Percentiles rank a stretch among this genome's conserved stretches.
Conservation (phyloP, 768 basidiomycete species). For the Aureoboletus auriporus region DNA sequence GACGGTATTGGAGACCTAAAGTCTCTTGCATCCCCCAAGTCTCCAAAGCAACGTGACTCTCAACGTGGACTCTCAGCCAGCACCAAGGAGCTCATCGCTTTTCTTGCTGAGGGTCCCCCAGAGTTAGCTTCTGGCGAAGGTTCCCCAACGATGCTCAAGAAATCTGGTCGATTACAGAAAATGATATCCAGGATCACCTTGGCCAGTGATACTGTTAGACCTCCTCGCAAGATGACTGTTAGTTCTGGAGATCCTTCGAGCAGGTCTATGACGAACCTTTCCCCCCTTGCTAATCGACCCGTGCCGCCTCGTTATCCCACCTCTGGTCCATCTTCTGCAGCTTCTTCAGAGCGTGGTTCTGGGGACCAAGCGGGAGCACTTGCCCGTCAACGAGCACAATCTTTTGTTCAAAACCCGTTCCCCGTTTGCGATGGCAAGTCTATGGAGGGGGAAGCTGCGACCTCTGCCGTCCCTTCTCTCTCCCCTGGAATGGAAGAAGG, state of each 20-base stretch:
- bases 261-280: constrained; percentile 38
- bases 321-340: constrained; percentile 43
- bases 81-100: constrained; percentile 51
- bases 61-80: constrained; percentile 39
- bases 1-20: constrained; percentile 42
- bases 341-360: constrained; percentile 32
- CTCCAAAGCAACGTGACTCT: constrained; percentile 35
- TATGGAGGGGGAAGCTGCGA: constrained; percentile 6
- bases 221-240: constrained; percentile 32
- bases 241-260: constrained; percentile 20
- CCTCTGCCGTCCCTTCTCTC: constrained; percentile 5
- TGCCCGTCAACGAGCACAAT: constrained; percentile 27
- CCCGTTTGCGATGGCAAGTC: constrained; percentile 18
- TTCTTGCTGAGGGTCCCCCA: constrained; percentile 56
- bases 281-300: constrained; percentile 54
- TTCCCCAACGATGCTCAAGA: constrained; percentile 33
- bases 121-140: constrained; percentile 38
- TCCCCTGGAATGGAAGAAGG: constrained; percentile 4
- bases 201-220: constrained; percentile 30
- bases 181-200: constrained; percentile 80
- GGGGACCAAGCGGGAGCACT: constrained; percentile 13
- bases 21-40: constrained; percentile 41
- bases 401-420: constrained; percentile 18
- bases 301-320: constrained; percentile 55
- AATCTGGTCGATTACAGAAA: constrained; percentile 64